Evolutionary conservation across 2,329 filamentous ascomycete genomes (phyloP).

Genomic region (Epichloe festucae): DNA sequence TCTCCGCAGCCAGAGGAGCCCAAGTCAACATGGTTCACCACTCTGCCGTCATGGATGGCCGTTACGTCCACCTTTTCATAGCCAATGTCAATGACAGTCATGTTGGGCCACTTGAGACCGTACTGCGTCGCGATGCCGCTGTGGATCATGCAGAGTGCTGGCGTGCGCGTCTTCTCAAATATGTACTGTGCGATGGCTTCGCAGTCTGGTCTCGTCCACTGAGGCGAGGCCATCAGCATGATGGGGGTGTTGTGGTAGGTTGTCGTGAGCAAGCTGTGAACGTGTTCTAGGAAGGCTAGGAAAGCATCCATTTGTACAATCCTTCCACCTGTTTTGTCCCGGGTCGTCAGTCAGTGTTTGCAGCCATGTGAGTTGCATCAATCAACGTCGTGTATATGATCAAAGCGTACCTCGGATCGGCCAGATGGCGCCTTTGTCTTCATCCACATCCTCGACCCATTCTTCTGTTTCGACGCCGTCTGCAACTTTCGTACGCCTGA

Average conservation of each 20-base stretch:
- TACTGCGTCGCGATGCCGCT: constrained; percentile 80
- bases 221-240: constrained; percentile 76
- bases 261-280: constrained; percentile 78
- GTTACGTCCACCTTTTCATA: constrained; percentile 88
- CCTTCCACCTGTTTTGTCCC: constrained; percentile 45
- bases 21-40: constrained; percentile 54
- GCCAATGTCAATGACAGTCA: constrained; percentile 84
- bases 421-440: constrained; percentile 80
- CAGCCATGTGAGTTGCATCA: not conserved
- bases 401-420: constrained; percentile 50
- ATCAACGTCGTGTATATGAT: not conserved
- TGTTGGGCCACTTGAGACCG: constrained; percentile 59
- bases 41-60: constrained; percentile 69
- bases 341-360: not conserved
- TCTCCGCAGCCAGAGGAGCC: constrained; percentile 38
- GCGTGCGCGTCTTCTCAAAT: constrained; percentile 94
- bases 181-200: constrained; percentile 86
- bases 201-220: constrained; percentile 79
- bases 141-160: constrained; percentile 82
- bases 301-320: constrained; percentile 89
- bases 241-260: constrained; percentile 95
- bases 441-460: constrained; percentile 80
- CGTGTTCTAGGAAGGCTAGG: constrained; percentile 82
- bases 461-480: constrained; percentile 45
- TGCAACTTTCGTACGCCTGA: constrained; percentile 43